Conservation (phyloP, 805 yeast species). For the Saccharomycopsis sp. region DNA sequence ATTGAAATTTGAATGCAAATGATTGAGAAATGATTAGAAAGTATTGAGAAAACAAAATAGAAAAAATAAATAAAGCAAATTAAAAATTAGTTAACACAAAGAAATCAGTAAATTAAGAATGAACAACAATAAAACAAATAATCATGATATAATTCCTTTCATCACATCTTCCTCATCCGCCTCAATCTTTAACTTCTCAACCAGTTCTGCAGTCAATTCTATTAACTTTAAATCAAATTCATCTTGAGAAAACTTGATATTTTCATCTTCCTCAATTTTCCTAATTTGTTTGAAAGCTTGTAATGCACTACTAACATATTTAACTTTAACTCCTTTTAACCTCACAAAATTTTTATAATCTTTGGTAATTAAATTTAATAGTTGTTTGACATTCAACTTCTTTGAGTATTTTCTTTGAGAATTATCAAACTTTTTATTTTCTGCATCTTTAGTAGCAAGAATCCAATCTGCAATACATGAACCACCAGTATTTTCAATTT, state of each 20-base stretch:
- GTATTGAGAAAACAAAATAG: too few species aligned
- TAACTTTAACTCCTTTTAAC: background rate
- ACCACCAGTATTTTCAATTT: slow-evolving; percentile 45
- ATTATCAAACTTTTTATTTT: slow-evolving; percentile 15
- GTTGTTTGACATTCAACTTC: slow-evolving; percentile 9
- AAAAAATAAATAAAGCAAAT: too few species aligned
- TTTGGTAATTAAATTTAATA: slow-evolving; percentile 25
- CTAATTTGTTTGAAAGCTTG: slow-evolving; percentile 9
- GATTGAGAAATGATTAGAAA: too few species aligned
- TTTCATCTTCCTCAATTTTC: slow-evolving; percentile 11
- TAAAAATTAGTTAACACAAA: too few species aligned
- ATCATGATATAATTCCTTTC: too few species aligned
- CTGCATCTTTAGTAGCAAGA: slow-evolving; percentile 23
- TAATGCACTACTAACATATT: slow-evolving; percentile 12
- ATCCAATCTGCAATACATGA: slow-evolving; percentile 47
- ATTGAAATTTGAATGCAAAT: too few species aligned
- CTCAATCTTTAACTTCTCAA: background rate
- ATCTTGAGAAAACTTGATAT: slow-evolving; percentile 2
- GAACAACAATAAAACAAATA: background rate
- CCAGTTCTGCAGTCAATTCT: too few species aligned
- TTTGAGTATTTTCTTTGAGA: slow-evolving; percentile 6
- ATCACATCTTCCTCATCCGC: background rate
- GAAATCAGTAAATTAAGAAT: too few species aligned
- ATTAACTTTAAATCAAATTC: slow-evolving; percentile 14
- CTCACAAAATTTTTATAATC: slow-evolving; percentile 18